Base-by-base conservation (phyloP, 1,139 yeast species). In the Groenewaldozyma sp. region DNA sequence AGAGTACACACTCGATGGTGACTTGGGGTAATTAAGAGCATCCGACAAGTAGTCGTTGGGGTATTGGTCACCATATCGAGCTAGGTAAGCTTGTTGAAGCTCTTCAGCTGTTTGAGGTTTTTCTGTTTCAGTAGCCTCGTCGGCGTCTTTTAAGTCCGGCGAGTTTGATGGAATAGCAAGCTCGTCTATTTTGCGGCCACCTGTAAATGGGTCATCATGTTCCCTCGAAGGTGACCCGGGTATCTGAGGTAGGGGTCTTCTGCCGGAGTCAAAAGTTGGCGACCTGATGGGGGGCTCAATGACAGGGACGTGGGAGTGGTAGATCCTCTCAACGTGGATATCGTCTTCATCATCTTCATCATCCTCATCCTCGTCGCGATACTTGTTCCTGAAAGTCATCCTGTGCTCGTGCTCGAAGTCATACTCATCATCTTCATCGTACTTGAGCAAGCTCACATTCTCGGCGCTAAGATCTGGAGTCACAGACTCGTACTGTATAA, bases 401-500 rank as follows among this genome's bases (percentile, higher is more conserved):
- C 9, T 46, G 45, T 9, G 45, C 45, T 4, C 35, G 46, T n/a
- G n/a, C n/a, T n/a, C n/a, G n/a, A n/a, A 48, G 9, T 53, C 53
- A 6, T 50, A 51, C 3, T 49, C 46, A 3, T 49, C 48, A 3
- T 40, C 42, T 14, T 45, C 47, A 14, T 51, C 55, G 7, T 39
- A 28, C 9, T 42, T 36, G 9, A 41, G 46, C 9, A 42, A 35
- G 14, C 43, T 36, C 5, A 43, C 40, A 6, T 52, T 43, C 4
- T 56, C 55, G 27, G 61, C 62, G 3, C 64, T 57, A 35, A 59
- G 31, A 17, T 68, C 70, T 1, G 69, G 67, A 1, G 68, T 63
- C 22, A 52, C 47, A 19, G 62, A 55, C 33, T 67, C 70, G 48
- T 66, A 70, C 44, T 68, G 68, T 31, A 70, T 56, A 9, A 68